Evolutionary conservation across 2,329 filamentous ascomycete species (phyloP).

Genomic region (Paecilomyces niveus): DNA sequence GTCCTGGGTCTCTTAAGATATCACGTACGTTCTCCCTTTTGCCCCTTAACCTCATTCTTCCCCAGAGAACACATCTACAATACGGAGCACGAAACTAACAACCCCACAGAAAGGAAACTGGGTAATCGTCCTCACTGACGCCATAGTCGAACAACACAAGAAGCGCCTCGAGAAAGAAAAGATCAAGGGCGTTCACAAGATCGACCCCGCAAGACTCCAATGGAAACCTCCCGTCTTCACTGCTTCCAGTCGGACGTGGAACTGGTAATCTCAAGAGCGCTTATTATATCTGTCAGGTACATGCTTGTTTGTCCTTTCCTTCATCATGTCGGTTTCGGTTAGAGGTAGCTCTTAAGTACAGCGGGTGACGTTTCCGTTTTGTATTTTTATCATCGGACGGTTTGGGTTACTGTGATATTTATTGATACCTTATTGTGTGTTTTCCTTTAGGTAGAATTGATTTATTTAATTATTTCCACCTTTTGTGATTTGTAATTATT

Average conservation of each 20-base stretch:
- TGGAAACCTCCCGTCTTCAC: conserved; percentile 98
- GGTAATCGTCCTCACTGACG: conserved; percentile 86
- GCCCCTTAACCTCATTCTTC: neutral
- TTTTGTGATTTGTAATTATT: neutral
- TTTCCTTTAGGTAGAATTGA: neutral
- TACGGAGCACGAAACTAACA: conserved; percentile 10
- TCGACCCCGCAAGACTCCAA: conserved; percentile 71
- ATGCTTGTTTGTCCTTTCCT: neutral
- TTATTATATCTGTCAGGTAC: neutral
- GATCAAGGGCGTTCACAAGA: conserved; percentile 63
- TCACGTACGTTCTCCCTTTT: conserved; percentile 45
- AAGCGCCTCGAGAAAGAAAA: conserved; percentile 73
- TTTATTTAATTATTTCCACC: neutral
- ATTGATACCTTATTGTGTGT: neutral
- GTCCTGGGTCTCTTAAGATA: conserved; percentile 93
- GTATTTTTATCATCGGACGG: neutral
- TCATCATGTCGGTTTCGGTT: neutral
- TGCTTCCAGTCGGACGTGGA: conserved; percentile 86
- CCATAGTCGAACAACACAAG: conserved; percentile 62
- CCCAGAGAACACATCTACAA: neutral
- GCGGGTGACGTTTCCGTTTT: neutral
- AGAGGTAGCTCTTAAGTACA: neutral
- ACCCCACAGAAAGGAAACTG: conserved; percentile 69
- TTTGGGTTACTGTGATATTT: neutral
- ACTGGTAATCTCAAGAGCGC: conserved; percentile 56